These are phyloP conservation scores for Clausena lansium DNA, from an alignment of 345 rosid genomes.

Conservation along the genomic window DNA sequence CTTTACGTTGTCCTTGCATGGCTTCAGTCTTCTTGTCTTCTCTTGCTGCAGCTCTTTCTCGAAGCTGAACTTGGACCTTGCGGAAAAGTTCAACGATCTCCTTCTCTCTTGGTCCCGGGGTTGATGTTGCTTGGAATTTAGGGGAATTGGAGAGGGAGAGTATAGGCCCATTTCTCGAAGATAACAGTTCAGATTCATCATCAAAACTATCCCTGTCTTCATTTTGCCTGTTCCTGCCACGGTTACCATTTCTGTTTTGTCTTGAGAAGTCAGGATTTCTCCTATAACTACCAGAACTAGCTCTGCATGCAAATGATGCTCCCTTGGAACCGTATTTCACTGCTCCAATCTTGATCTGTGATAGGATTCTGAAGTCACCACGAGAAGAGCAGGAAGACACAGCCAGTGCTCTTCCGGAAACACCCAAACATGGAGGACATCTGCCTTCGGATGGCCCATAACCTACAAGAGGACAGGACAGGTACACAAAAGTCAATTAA, in stretches of 20 bases:
- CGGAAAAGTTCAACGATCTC: slow-evolving; percentile 87
- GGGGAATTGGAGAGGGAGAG: slow-evolving; percentile 57
- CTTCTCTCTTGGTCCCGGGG: slow-evolving; percentile 79
- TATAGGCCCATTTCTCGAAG: slow-evolving; percentile 63
- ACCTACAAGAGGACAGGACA: slow-evolving; percentile 37
- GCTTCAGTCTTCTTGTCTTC: slow-evolving; percentile 60
- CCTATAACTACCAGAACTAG: slow-evolving; percentile 56
- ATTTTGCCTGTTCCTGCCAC: slow-evolving; percentile 56
- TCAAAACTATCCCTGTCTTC: slow-evolving; percentile 60
- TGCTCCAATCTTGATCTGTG: slow-evolving; percentile 36
- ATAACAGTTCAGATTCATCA: slow-evolving; percentile 54
- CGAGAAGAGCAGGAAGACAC: slow-evolving; percentile 35
- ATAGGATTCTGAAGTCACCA: slow-evolving; percentile 22
- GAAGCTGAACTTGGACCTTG: slow-evolving; percentile 86
- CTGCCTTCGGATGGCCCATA: slow-evolving; percentile 48
- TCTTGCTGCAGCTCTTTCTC: slow-evolving; percentile 70
- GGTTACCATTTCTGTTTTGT: slow-evolving; percentile 56
- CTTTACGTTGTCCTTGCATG: slow-evolving; percentile 53
- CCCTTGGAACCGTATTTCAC: slow-evolving; percentile 33
- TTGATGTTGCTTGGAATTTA: slow-evolving; percentile 69
- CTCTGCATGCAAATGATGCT: slow-evolving; percentile 51
- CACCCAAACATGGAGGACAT: slow-evolving; percentile 40
- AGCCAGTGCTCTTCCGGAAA: slow-evolving; percentile 44
- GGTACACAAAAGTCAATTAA: neutral
- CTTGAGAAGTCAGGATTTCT: slow-evolving; percentile 73